Percentiles rank a stretch among this genome's conserved stretches.
phyloP scores from a whole-genome alignment of 2,329 filamentous ascomycete species.

The Colletotrichum melonis region DNA sequence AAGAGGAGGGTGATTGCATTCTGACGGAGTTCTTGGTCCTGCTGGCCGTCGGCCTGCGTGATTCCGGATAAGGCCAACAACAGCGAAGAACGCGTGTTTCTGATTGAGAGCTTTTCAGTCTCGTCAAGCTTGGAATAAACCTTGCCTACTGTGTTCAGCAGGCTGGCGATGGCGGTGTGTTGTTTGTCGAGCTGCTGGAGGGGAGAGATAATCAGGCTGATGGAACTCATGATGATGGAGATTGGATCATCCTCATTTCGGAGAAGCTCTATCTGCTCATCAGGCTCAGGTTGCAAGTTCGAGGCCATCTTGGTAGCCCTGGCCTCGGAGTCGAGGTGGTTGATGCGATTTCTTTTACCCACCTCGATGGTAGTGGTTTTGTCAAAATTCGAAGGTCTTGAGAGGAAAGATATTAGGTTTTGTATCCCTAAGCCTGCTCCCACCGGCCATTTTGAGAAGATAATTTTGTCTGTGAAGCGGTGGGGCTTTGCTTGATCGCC shows the following conservation, averaged over 20 bases:
- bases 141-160: neutral
- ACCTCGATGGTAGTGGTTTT: neutral
- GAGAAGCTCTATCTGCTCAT: neutral
- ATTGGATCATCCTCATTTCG: neutral
- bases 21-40: neutral
- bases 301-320: neutral
- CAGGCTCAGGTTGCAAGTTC: neutral
- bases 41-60: too few species aligned
- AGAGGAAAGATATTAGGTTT: neutral
- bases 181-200: neutral
- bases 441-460: neutral
- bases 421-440: neutral
- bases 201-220: neutral
- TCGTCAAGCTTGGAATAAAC: neutral
- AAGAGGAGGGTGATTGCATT: neutral
- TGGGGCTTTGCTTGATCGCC: neutral
- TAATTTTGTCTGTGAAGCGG: neutral
- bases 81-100: neutral
- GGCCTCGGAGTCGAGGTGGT: neutral
- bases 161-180: neutral
- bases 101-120: neutral
- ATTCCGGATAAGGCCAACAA: neutral
- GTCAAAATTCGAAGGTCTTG: neutral
- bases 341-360: neutral
- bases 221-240: neutral